Evolutionary conservation across 2,329 filamentous ascomycete genomes (phyloP), one percentile per base, ranked within the genome.

Genomic region (Talaromyces sp.): DNA sequence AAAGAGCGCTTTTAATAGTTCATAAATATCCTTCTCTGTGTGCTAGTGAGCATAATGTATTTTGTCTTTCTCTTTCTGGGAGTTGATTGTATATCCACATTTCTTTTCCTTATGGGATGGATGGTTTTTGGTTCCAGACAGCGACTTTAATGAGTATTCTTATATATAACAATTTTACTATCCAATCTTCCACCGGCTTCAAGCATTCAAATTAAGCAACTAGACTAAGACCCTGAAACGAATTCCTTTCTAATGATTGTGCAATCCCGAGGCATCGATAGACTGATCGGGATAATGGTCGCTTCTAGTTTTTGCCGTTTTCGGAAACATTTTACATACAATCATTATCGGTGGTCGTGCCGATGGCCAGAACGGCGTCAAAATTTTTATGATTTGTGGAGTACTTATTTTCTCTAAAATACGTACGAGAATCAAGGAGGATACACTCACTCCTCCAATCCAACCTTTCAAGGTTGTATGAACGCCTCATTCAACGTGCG

Each of bases 1-100:
- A 75, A 89, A 89, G 78, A 87, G 87, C 62, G 85, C 86, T 19
- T 90, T 73, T 88, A 89, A 40, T 59, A 54, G 27, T 58, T 47
- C 53, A 61, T 67, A 51, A 59, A 13, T 10, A 19, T 17, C 27
- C 38, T 8, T 54, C 13, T 63, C 38, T 25, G 40, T n/a, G 11
- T 54, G 25, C 27, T n/a, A 19, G n/a, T 38, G 13, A 51, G 25
- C 47, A 53, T 53, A 7, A 31, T 53, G 25, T 53, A 53, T 58
- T 38, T 22, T 38, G 29, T 13, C 19, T 38, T 36, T 43, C 3
- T 27, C 36, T 19, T 40, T 49, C 22, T 36, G 5, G 25, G 27
- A 1, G 25, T 53, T 31, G 1, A 29, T 29, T 51, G 47, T 51
- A 51, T 51, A 3, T 49, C 45, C 45, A 49, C 45, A 49, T 49